A percentile compares a stretch with the other conserved stretches of the same genome.
Evolutionary conservation across 306 rosid genomes (phyloP).

Genomic region (Acmispon strigosus): DNA sequence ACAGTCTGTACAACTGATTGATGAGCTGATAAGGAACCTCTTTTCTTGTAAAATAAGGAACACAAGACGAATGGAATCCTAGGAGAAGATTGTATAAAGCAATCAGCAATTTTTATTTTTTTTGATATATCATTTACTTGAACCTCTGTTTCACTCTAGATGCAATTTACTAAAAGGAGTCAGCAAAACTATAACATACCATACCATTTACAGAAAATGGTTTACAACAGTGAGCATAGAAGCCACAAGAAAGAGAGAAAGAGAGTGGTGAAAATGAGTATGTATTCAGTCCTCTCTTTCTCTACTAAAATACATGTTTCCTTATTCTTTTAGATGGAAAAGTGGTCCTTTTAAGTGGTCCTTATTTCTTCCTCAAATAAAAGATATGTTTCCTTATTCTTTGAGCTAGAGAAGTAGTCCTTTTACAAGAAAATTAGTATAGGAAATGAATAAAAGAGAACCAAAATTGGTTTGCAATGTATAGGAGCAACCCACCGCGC

Average conservation of each 20-base stretch:
- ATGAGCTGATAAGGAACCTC: neutral
- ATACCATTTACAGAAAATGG: neutral
- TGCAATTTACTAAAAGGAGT: neutral
- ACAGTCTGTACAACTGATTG: neutral
- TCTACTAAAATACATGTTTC: neutral
- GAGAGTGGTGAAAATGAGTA: neutral
- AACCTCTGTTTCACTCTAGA: neutral
- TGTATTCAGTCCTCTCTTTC: neutral
- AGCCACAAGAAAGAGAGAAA: neutral
- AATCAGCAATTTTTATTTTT: neutral
- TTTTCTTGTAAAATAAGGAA: neutral
- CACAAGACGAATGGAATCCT: neutral
- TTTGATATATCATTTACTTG: neutral
- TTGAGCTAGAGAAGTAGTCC: too few species aligned
- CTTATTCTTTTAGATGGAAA: neutral
- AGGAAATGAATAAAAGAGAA: too few species aligned
- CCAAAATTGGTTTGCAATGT: too few species aligned
- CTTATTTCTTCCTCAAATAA: too few species aligned
- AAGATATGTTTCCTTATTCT: too few species aligned
- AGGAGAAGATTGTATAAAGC: neutral
- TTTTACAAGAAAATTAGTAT: too few species aligned
- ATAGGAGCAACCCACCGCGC: too few species aligned
- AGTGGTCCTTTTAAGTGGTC: too few species aligned
- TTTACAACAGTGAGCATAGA: neutral
- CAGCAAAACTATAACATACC: neutral